Conservation (phyloP, 2,329 filamentous ascomycete species). For the Claviceps sp. region DNA sequence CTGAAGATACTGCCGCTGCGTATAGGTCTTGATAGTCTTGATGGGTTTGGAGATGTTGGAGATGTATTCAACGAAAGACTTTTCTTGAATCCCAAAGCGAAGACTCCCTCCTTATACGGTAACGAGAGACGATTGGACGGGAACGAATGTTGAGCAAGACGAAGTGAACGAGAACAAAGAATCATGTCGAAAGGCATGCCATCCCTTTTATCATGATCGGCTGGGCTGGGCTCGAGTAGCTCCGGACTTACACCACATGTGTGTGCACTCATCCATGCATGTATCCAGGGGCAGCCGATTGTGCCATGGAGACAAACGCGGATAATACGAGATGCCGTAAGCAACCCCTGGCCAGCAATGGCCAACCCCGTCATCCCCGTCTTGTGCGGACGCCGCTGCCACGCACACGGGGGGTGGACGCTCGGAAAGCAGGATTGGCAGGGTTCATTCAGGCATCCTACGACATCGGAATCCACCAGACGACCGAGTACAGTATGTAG, state of each 20-base stretch:
- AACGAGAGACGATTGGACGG: constrained; percentile 2
- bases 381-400: background rate
- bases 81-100: background rate
- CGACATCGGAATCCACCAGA: constrained; percentile 1
- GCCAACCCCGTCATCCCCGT: background rate
- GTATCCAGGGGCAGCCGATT: background rate
- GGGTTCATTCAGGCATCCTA: background rate
- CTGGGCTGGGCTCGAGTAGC: background rate
- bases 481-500: background rate
- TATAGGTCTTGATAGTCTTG: background rate
- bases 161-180: background rate
- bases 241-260: background rate
- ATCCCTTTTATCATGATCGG: constrained; percentile 1
- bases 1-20: background rate
- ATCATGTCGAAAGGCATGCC: background rate
- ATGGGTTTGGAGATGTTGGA: constrained; percentile 8
- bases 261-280: background rate
- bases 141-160: background rate
- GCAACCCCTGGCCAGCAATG: constrained; percentile 6
- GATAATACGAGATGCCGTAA: constrained; percentile 9
- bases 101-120: background rate
- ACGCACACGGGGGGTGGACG: background rate
- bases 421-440: background rate
- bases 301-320: background rate
- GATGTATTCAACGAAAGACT: background rate